Evolutionary conservation across 495 filamentous ascomycete species (phyloP).

Genomic region (Tuber calosporum): DNA sequence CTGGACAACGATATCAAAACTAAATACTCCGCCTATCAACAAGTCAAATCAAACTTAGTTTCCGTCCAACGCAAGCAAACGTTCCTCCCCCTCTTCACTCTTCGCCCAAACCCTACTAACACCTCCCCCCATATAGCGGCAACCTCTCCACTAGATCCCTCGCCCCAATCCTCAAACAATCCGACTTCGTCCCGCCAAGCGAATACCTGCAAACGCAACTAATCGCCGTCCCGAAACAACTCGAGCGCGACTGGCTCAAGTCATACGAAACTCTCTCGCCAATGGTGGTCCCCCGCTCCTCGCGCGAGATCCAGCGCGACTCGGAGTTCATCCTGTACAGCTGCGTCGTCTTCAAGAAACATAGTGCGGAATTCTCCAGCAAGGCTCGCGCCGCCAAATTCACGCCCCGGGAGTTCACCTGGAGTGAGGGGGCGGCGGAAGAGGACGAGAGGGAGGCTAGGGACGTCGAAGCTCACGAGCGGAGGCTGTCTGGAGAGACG

Average conservation of each 20-base stretch:
- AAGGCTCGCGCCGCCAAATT: constrained; percentile 86
- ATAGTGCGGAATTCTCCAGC: constrained; percentile 73
- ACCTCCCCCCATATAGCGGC: constrained; percentile 60
- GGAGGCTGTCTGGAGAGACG: constrained; percentile 86
- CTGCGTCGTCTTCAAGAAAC: constrained; percentile 89
- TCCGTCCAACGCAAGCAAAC: constrained; percentile 79
- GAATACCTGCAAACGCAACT: constrained; percentile 96
- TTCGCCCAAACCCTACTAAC: constrained; percentile 58
- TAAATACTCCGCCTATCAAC: constrained; percentile 89
- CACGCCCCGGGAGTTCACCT: constrained; percentile 89
- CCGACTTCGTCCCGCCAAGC: constrained; percentile 71
- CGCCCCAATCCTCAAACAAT: constrained; percentile 73
- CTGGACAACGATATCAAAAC: constrained; percentile 90
- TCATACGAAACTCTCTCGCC: constrained; percentile 78
- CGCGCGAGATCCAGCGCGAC: constrained; percentile 66
- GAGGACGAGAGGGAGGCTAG: constrained; percentile 80
- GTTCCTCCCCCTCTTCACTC: constrained; percentile 83
- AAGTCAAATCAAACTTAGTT: constrained; percentile 71
- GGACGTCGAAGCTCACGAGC: constrained; percentile 67
- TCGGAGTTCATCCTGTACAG: constrained; percentile 81
- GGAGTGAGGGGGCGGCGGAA: constrained; percentile 79
- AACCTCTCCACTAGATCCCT: constrained; percentile 93
- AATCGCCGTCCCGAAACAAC: constrained; percentile 69
- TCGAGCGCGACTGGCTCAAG: constrained; percentile 77
- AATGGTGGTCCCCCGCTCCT: constrained; percentile 82